Conservation (phyloP, 352 stramenopile genomes). For the Phytopythium chamaehyphon region DNA sequence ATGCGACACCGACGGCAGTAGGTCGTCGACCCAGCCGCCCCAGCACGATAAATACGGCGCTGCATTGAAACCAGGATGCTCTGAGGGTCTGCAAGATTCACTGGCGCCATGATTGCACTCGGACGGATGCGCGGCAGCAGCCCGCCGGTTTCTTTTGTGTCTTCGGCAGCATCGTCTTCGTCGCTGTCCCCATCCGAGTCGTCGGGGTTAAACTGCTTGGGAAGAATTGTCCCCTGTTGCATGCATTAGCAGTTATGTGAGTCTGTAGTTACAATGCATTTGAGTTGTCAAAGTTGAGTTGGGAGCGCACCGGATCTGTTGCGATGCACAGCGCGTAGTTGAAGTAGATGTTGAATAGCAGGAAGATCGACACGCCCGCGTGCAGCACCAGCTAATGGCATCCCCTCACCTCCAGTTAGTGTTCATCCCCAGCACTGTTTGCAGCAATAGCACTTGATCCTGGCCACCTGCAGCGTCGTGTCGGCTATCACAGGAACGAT, state of each 20-base stretch:
- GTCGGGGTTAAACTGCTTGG: constrained; percentile 6
- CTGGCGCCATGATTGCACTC: constrained; percentile 14
- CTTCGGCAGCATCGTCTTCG: constrained; percentile 7
- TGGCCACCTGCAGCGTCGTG: constrained; percentile 27
- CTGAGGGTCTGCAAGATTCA: constrained; percentile 31
- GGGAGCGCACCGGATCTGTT: constrained; percentile 38
- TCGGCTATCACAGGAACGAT: constrained; percentile 49
- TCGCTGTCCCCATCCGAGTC: constrained; percentile 12
- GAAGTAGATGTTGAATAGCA: constrained; percentile 70
- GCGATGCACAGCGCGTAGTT: constrained; percentile 68
- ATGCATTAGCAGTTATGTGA: constrained; percentile 5
- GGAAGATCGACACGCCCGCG: constrained; percentile 19
- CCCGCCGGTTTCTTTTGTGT: constrained; percentile 4
- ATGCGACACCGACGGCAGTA: constrained; percentile 52
- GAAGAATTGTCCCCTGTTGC: constrained; percentile 23
- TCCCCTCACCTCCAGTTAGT: too few species aligned
- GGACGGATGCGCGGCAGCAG: constrained; percentile 27
- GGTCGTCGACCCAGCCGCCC: constrained; percentile 18
- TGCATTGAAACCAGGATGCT: constrained; percentile 30
- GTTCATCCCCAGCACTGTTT: too few species aligned
- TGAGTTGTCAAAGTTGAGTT: constrained; percentile 1
- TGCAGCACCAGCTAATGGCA: constrained; percentile 25
- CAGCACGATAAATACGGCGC: constrained; percentile 12
- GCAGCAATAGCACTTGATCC: neutral
- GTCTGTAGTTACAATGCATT: constrained; percentile 2